A percentile compares a stretch with the other conserved stretches of the same genome.
These are phyloP conservation scores for Vanderwaltozyma yarrowii DNA, from an alignment of 805 yeast species.

Conservation along the genomic window DNA sequence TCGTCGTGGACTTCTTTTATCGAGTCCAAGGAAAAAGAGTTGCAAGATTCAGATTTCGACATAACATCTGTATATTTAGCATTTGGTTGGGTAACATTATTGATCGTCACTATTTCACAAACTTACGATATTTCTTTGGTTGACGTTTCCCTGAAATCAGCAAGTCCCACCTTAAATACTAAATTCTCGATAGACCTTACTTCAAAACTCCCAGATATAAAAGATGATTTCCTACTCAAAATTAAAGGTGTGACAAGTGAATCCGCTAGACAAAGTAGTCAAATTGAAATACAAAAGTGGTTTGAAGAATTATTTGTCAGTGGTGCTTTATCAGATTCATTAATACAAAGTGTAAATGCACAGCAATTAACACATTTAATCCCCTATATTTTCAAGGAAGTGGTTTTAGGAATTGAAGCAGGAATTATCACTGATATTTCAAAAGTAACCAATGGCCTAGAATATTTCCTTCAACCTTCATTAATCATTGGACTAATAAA, in stretches of 20 bases:
- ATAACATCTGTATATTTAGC: constrained; percentile 61
- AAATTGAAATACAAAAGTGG: constrained; percentile 43
- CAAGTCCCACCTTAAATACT: constrained; percentile 10
- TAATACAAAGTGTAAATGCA: constrained; percentile 55
- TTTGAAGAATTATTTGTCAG: constrained; percentile 69
- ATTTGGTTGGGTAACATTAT: constrained; percentile 50
- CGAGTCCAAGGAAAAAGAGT: constrained; percentile 6
- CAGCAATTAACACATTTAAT: constrained; percentile 59
- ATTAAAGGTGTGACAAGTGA: not conserved
- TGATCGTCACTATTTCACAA: constrained; percentile 33
- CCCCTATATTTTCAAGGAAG: constrained; percentile 67
- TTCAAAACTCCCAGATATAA: constrained; percentile 16
- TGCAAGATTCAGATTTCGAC: constrained; percentile 39
- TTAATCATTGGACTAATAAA: constrained; percentile 47
- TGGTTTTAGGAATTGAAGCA: constrained; percentile 45
- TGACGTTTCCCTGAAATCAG: constrained; percentile 17
- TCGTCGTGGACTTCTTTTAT: constrained; percentile 24
- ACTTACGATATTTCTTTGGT: constrained; percentile 30
- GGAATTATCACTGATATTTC: constrained; percentile 47
- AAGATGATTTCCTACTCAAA: constrained; percentile 20
- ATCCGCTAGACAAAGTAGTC: not conserved
- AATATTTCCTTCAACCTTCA: constrained; percentile 76
- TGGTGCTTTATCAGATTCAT: constrained; percentile 76
- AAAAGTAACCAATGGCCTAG: constrained; percentile 66
- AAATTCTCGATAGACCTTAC: constrained; percentile 28